Evolutionary conservation across 495 filamentous ascomycete species (phyloP), one percentile per base, ranked within the genome.

Genomic region (Penicillium psychrofluorescens): DNA sequence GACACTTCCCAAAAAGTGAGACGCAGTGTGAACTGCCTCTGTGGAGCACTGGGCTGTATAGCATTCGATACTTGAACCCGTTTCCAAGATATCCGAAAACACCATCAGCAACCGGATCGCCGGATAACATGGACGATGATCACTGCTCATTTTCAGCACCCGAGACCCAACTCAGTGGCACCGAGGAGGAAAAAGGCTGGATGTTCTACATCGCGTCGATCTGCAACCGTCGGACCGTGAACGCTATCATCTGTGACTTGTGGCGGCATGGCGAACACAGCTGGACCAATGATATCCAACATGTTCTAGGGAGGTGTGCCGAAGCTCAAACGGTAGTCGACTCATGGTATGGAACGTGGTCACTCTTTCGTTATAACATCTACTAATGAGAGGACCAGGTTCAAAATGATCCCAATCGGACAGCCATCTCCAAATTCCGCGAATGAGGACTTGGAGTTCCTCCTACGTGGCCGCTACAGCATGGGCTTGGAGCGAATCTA

Each of bases 191-290:
- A 14, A 59, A 40, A 32, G 54, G 56, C 6, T 59, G 56, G 56
- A 54, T 35, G 16, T 56, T 59, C 38, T 59, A 59, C 30, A 57
- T 59, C 12, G 54, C 43, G 22, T 44, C 56, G 4, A 59, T 59
- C 32, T 57, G 43, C 35, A 59, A 55, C 27, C 56, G 56, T 29
- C 56, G 56, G 6, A 59, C 56, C 7, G 51, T 51, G 8, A 59
- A 59, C 33, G 56, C 57, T 15, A 51, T 57, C 38, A 43, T 57
- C 11, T 43, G 45, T 22, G 56, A 59, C 30, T 45, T 59, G 46
- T 59, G 56, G 56, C 50, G 56, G 1, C 14, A 41, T 22, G 56
- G 54, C 0, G 56, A 59, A 16, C 40, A 52, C 8, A 45, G 43
- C 16, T 59, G 56, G 56, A 11, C 53, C 27, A 47, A 41, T 35